phyloP scores from a whole-genome alignment of 139 green algal species.

The Auxenochlorella pyrenoidosa region DNA sequence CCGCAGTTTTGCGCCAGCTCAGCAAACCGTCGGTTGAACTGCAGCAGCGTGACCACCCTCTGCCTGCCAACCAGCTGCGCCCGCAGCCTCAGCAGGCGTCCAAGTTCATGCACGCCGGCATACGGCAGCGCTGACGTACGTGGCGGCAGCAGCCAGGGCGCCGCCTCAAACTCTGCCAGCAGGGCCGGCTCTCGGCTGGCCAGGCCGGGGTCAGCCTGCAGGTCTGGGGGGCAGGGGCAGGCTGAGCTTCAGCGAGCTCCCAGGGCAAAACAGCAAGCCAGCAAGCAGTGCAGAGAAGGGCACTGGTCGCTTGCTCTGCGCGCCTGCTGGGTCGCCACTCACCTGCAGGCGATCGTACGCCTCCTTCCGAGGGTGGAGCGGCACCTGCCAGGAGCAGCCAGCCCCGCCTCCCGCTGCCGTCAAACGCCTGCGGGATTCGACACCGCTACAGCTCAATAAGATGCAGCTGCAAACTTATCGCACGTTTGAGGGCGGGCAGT shows the following conservation, averaged over 20 bases:
- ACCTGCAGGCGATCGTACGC: background rate
- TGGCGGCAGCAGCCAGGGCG: conserved; percentile 11
- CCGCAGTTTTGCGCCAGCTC: background rate
- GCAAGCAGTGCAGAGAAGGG: no score
- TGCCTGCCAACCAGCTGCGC: background rate
- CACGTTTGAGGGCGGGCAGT: no score
- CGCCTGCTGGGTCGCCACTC: background rate
- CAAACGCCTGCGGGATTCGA: no score
- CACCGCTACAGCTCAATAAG: no score
- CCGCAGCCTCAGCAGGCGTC: background rate
- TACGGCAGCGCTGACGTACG: background rate
- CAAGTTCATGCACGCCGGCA: background rate
- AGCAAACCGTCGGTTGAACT: background rate
- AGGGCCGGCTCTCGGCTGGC: background rate
- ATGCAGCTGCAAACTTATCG: no score
- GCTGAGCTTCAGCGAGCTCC: no score
- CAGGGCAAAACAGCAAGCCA: no score
- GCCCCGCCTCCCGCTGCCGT: no score
- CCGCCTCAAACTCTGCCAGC: conserved; percentile 3
- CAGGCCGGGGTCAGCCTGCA: background rate
- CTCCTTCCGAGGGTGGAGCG: background rate
- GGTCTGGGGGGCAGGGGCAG: no score
- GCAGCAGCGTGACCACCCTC: background rate
- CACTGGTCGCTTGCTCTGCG: no score
- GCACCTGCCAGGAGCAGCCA: no score